These are phyloP conservation scores for Nakazawaea molendinolei DNA, from an alignment of 805 yeast genomes.

Conservation along the genomic window DNA sequence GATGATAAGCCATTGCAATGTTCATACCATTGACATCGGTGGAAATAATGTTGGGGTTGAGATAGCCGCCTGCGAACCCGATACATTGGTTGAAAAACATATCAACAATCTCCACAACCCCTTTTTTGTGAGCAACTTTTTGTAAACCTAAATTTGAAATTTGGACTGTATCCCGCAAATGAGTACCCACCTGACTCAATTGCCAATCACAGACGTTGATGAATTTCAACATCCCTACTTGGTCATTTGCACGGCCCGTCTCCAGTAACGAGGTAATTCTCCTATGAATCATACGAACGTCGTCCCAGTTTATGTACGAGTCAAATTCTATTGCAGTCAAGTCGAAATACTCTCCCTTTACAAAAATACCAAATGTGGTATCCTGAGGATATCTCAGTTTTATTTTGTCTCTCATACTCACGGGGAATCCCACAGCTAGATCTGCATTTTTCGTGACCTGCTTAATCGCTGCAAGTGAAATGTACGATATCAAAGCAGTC, in stretches of 20 bases:
- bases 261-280: not conserved
- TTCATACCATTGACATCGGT: conserved; percentile 6
- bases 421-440: too few species aligned
- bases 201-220: not conserved
- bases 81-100: conserved; percentile 9
- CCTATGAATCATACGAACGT: not conserved
- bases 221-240: not conserved
- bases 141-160: too few species aligned
- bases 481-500: too few species aligned
- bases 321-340: not conserved
- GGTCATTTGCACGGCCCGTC: not conserved
- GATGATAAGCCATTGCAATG: conserved; percentile 3
- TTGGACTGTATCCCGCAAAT: too few species aligned
- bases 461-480: too few species aligned
- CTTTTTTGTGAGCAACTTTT: not conserved
- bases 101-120: not conserved
- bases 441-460: too few species aligned
- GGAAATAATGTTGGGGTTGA: conserved; percentile 5
- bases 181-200: too few species aligned
- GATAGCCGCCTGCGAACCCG: conserved; percentile 1
- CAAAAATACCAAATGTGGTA: conserved; percentile 8
- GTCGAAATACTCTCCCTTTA: not conserved
- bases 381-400: too few species aligned
- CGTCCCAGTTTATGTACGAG: not conserved
- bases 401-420: too few species aligned